Percentiles rank a stretch among this genome's conserved stretches.
These are phyloP conservation scores for Gyrodon lividus DNA, from an alignment of 768 basidiomycete genomes.

Conservation along the genomic window DNA sequence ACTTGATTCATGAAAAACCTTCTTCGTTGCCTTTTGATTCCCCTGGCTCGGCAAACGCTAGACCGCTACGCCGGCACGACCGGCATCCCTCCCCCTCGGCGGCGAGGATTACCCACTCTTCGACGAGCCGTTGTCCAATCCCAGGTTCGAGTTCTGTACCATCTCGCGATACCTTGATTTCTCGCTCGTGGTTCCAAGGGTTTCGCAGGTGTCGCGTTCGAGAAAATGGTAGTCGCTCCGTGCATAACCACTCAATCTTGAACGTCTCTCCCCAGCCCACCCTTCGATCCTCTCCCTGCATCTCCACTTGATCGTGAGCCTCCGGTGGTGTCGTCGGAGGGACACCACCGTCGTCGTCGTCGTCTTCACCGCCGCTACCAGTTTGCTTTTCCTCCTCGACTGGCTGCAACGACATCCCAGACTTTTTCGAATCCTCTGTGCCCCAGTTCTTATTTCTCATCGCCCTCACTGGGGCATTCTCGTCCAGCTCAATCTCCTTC, in stretches of 20 bases:
- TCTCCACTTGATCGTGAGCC: neutral
- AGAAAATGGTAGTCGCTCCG: constrained; percentile 67
- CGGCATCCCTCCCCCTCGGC: constrained; percentile 9
- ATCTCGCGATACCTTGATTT: constrained; percentile 81
- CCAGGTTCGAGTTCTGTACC: constrained; percentile 90
- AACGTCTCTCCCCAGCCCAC: constrained; percentile 76
- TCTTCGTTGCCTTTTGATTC: neutral
- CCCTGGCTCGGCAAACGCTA: neutral
- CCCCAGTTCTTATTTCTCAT: constrained; percentile 11
- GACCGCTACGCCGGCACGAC: neutral
- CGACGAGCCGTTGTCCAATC: constrained; percentile 64
- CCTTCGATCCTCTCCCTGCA: constrained; percentile 16
- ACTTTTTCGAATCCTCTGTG: constrained; percentile 19
- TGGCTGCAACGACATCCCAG: constrained; percentile 14
- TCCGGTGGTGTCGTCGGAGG: neutral
- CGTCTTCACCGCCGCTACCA: constrained; percentile 15
- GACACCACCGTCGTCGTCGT: constrained; percentile 3
- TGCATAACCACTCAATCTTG: constrained; percentile 79
- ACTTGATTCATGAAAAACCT: neutral
- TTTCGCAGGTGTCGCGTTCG: constrained; percentile 81
- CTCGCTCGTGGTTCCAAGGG: constrained; percentile 87
- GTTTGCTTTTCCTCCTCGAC: constrained; percentile 23
- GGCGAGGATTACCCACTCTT: constrained; percentile 58
- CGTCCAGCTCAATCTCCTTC: constrained; percentile 39
- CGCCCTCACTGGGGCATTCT: constrained; percentile 40